These are phyloP conservation scores for Meredithiella fracta DNA, from an alignment of 2,329 filamentous ascomycete species.

Conservation along the genomic window DNA sequence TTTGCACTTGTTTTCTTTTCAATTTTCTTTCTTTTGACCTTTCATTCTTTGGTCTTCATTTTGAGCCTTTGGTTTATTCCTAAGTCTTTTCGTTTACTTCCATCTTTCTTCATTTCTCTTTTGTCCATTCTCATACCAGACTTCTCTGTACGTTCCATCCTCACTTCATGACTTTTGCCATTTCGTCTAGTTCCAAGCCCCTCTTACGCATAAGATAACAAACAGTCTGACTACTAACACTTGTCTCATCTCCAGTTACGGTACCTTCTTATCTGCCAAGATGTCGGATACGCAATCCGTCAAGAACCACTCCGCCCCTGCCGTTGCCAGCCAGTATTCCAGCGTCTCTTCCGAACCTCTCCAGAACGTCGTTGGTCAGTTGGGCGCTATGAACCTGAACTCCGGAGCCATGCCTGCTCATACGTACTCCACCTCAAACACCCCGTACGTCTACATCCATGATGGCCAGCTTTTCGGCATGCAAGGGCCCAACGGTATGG, in stretches of 20 bases:
- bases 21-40: conserved; percentile 10
- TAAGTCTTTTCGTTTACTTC: conserved; percentile 1
- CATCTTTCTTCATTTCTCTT: background rate
- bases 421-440: conserved; percentile 4
- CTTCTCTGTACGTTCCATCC: background rate
- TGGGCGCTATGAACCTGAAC: conserved; percentile 21
- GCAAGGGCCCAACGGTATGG: conserved; percentile 8
- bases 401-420: conserved; percentile 15
- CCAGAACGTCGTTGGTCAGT: conserved; percentile 12
- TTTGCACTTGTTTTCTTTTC: conserved; percentile 20
- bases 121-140: background rate
- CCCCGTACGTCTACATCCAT: conserved; percentile 18
- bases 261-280: background rate
- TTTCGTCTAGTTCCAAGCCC: background rate
- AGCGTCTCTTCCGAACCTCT: conserved; percentile 2
- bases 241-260: background rate
- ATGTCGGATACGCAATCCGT: background rate
- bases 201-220: background rate
- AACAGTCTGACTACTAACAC: background rate
- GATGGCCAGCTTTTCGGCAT: conserved; percentile 26
- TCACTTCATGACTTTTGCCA: background rate
- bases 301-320: background rate
- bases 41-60: conserved; percentile 2
- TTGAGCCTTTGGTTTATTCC: background rate
- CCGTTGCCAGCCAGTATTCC: background rate